These are phyloP conservation scores for Trichoderma sp. DNA, from an alignment of 2,329 filamentous ascomycete genomes.

Conservation along the genomic window DNA sequence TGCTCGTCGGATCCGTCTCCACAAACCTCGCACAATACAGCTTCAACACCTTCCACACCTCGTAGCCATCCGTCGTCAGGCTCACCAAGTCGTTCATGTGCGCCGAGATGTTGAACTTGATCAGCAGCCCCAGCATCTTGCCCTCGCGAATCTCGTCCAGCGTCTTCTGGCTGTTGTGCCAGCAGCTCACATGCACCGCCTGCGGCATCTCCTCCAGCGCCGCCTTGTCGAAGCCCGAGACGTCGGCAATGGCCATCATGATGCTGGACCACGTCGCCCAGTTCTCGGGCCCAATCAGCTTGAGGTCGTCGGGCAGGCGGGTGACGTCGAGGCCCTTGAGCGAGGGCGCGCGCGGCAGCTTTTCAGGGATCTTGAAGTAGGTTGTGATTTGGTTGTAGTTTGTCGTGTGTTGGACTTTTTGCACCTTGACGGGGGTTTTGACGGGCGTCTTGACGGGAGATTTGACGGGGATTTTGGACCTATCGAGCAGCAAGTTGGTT, in stretches of 20 bases:
- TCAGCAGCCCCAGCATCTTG: conserved; percentile 21
- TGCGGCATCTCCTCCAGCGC: conserved; percentile 7
- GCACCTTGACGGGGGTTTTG: conserved; percentile 5
- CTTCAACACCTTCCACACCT: conserved; percentile 20
- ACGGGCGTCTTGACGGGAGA: background rate
- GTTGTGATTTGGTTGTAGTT: conserved; percentile 17
- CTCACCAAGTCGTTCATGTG: conserved; percentile 23
- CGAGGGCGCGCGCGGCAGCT: background rate
- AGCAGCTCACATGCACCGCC: conserved; percentile 14
- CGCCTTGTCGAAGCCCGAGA: conserved; percentile 19
- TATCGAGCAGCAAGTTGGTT: background rate
- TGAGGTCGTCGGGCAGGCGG: conserved; percentile 19
- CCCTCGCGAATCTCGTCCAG: conserved; percentile 4
- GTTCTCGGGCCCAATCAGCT: conserved; percentile 22
- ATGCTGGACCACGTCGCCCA: conserved; percentile 22
- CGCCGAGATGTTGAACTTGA: conserved; percentile 22
- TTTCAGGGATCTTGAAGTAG: conserved; percentile 25
- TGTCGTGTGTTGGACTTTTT: background rate
- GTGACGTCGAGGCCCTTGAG: conserved; percentile 17
- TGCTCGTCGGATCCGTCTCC: conserved; percentile 19
- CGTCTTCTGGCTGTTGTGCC: conserved; percentile 14
- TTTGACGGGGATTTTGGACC: conserved; percentile 13
- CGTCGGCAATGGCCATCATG: conserved; percentile 23
- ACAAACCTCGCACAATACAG: conserved; percentile 22
- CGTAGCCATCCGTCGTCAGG: conserved; percentile 22